Conservation (phyloP, 1,284 basidiomycete species). For the Exsudoporus floridanus region DNA sequence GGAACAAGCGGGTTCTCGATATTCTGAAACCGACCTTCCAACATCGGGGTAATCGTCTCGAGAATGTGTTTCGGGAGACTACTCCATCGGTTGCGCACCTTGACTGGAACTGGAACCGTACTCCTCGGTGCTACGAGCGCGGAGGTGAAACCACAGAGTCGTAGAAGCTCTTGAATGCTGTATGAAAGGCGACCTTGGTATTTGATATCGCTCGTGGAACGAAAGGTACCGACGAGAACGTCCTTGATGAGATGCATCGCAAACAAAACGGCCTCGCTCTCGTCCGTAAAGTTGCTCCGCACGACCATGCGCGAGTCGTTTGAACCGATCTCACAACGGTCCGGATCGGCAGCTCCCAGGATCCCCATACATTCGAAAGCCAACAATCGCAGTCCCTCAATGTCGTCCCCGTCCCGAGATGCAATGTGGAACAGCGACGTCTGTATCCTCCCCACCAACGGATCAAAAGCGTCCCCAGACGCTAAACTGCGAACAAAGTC, state of each 20-base stretch:
- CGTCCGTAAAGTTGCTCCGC: conserved; percentile 80
- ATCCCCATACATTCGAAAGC: conserved; percentile 92
- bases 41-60: conserved; percentile 87
- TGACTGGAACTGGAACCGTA: conserved; percentile 56
- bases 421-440: conserved; percentile 71
- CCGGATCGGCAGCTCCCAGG: conserved; percentile 95
- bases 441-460: conserved; percentile 71
- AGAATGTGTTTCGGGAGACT: conserved; percentile 80
- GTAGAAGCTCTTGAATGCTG: conserved; percentile 90
- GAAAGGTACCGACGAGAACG: conserved; percentile 89
- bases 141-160: conserved; percentile 84
- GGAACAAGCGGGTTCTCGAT: conserved; percentile 39
- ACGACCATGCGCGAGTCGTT: conserved; percentile 72
- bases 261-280: conserved; percentile 78
- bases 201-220: conserved; percentile 90
- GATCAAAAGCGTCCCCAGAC: conserved; percentile 86
- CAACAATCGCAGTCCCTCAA: conserved; percentile 63
- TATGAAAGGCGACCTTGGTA: conserved; percentile 91
- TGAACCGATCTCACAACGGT: conserved; percentile 75
- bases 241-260: conserved; percentile 85
- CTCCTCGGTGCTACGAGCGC: conserved; percentile 56
- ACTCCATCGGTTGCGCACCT: conserved; percentile 75
- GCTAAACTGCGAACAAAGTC: conserved; percentile 61
- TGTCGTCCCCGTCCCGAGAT: conserved; percentile 76
- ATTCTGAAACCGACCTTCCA: conserved; percentile 70